Conservation (phyloP, 2,329 filamentous ascomycete genomes). For the Seiridium cupressi region DNA sequence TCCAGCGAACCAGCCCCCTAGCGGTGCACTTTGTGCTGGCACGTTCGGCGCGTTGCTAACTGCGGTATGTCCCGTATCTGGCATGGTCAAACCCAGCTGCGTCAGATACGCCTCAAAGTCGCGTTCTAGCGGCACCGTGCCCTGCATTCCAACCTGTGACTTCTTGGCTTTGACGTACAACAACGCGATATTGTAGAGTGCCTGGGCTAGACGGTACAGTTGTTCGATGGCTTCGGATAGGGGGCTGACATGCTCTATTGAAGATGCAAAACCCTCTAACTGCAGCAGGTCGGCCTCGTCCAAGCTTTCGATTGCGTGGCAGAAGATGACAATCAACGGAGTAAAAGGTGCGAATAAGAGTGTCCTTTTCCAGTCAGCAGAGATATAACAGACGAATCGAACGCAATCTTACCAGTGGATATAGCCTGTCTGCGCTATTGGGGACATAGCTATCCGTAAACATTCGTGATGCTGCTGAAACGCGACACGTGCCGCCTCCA, state of each 20-base stretch:
- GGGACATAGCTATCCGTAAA: not conserved
- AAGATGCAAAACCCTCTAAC: not conserved
- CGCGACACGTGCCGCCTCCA: not conserved
- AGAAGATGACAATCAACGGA: not conserved
- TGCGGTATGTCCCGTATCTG: not conserved
- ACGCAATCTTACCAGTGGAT: not conserved
- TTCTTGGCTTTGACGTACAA: not conserved
- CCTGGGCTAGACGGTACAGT: not conserved
- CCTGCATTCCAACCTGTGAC: not conserved
- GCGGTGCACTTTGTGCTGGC: not conserved
- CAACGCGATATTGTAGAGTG: not conserved
- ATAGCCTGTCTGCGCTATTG: not conserved
- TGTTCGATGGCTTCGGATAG: not conserved
- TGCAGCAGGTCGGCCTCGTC: not conserved
- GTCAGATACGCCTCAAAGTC: not conserved
- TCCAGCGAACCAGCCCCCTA: not conserved
- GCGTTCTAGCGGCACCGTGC: not conserved
- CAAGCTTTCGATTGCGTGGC: not conserved
- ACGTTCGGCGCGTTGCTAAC: not conserved
- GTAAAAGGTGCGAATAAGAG: not conserved
- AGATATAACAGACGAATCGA: not conserved
- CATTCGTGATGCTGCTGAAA: not conserved
- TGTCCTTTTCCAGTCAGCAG: not conserved
- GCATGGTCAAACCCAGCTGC: not conserved
- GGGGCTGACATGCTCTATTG: not conserved